Base-by-base conservation (phyloP, 345 rosid genomes). In the Pistacia atlantica region DNA sequence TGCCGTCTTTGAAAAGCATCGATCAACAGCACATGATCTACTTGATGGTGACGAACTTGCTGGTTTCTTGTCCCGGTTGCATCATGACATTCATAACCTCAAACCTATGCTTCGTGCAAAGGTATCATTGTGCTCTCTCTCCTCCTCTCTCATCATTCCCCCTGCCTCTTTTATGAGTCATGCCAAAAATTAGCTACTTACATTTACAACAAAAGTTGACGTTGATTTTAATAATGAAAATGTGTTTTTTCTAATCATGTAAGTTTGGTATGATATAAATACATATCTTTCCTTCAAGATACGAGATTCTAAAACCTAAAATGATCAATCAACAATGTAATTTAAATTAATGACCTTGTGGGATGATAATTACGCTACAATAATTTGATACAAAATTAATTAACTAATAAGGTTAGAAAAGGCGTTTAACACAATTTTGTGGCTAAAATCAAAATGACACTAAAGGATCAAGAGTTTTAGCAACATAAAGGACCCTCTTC, bases 41-140 rank as follows among this genome's bases (percentile, higher is more conserved):
- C 91, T 97, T 17, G 91, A 90, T 57, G 98, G 95, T n/a, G 87
- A 85, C 78, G 90, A 86, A 66, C 97, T 92, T 75, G 88, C 90
- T 67, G 86, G 84, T 33, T 94, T 97, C 78, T 80, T 94, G 86
- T 88, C 97, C 48, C 87, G 60, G 83, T 81, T 97, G 84, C 92
- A 89, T 86, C 81, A 78, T 75, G 99, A 97, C 82, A 71, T 94
- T 75, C 88, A 68, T 76, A 90, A 97, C 83, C 96, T 97, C 56
- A 92, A 91, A 78, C 97, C 99, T 12, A 97, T 97, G 99, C 97
- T 97, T 77, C 94, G 90, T 73, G 99, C 99, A 0, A 97, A 65
- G 99, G 99, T 90, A 87, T 63, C 8, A 20, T 14, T 54, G 22
- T 12, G 4, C 58, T 54, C 28, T 45, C 76, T 78, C 55, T 28